Evolutionary conservation across 2,329 filamentous ascomycete species (phyloP), one percentile per base, ranked within the genome.

Genomic region (Fusarium caatingaense): DNA sequence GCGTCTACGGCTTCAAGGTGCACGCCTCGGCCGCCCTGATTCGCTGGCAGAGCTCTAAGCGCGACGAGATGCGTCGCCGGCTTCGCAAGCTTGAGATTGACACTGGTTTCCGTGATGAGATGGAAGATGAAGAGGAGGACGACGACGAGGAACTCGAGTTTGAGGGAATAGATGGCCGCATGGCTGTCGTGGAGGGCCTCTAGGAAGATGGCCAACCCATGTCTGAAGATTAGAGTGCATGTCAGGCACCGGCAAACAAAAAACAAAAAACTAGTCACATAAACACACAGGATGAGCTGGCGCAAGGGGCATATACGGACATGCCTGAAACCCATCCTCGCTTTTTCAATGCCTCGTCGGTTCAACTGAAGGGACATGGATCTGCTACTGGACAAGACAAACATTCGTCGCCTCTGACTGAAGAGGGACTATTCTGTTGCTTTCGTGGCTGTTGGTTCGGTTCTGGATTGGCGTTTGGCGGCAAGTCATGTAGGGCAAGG

Each of bases 1-100:
- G 92, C 62, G 92, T 97, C 65, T 99, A 96, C 80, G 96, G 96
- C 34, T 99, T 99, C 86, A 93, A 93, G 77, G 94, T 99, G 8
- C 96, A 99, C 82, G 93, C 94, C 7, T 88, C 92, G 18, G 95
- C 96, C 1, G 91, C 95, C 5, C 84, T 99, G 72, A 90, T 94
- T 72, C 89, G 96, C 75, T 99, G 96, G 96, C 96, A 99, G 82
- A 91, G 93, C 77, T 86, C 85, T 46, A 89, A 92, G 78, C 87
- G 94, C 64, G 91, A 95, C 58, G 90, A 94, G 48, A 93, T 97
- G 91, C 91, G 93, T 74, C 86, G 89, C 56, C 86, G 94, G 44
- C 84, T 99, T 69, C 82, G 87, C 56, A 87, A 87, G 77, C 86
- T 91, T 72, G 89, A 90, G 66, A 86, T 98, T 16, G 92, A 97